These are phyloP conservation scores for Diaporthe vexans DNA, from an alignment of 2,329 filamentous ascomycete genomes.

Conservation along the genomic window DNA sequence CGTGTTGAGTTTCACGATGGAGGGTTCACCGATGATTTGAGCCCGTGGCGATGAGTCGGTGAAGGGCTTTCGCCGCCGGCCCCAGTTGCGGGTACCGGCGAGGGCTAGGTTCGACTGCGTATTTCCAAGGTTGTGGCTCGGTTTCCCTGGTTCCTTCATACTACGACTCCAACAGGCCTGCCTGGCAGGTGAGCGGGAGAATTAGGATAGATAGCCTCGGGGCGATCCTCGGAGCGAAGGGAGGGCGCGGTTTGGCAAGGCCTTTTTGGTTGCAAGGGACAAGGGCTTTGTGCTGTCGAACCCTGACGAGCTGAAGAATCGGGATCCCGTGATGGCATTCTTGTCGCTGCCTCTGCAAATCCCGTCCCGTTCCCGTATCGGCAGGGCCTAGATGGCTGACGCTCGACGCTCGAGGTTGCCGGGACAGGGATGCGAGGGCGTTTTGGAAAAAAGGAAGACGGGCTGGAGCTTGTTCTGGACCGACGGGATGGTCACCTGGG, in stretches of 20 bases:
- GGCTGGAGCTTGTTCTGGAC: slow-evolving; percentile 31
- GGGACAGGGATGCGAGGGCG: slow-evolving; percentile 28
- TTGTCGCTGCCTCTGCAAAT: slow-evolving; percentile 13
- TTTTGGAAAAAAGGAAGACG: not conserved
- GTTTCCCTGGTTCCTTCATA: not conserved
- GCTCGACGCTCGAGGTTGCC: slow-evolving; percentile 8
- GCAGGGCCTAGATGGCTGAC: slow-evolving; percentile 18
- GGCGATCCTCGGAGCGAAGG: slow-evolving; percentile 34
- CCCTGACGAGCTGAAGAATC: slow-evolving; percentile 39
- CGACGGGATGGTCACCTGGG: slow-evolving; percentile 22
- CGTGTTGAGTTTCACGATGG: slow-evolving; percentile 33
- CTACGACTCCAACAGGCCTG: not conserved
- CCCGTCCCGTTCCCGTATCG: slow-evolving; percentile 4
- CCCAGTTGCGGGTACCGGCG: slow-evolving; percentile 33
- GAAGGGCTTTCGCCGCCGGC: slow-evolving; percentile 25
- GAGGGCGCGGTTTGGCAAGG: not conserved
- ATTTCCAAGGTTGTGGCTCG: slow-evolving; percentile 31
- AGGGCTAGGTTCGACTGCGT: not conserved
- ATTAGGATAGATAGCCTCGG: slow-evolving; percentile 12
- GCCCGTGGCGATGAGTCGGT: slow-evolving; percentile 28
- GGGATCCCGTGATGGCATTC: slow-evolving; percentile 33
- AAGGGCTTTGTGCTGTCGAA: slow-evolving; percentile 26
- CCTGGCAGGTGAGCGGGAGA: slow-evolving; percentile 9
- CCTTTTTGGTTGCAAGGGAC: not conserved
- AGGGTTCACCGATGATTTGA: slow-evolving; percentile 21